Percentiles rank a stretch among this genome's conserved stretches.
Conservation (phyloP, 1,139 yeast genomes). For the Taphrina confusa region DNA sequence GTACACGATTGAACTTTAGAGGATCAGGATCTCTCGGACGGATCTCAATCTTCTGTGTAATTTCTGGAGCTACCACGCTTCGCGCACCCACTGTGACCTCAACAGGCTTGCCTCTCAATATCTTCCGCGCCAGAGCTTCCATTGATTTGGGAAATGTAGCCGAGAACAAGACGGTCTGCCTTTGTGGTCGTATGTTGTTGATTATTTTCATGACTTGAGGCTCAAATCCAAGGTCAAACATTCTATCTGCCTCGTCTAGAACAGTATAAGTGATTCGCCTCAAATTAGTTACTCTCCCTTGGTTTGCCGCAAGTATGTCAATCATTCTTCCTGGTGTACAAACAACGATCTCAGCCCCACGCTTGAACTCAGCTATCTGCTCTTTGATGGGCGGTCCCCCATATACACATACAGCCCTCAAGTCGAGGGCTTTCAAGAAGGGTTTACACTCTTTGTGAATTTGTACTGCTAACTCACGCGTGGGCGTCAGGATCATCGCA, state of each 20-base stretch:
- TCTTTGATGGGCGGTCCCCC: conserved; percentile 89
- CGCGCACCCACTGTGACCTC: conserved; percentile 81
- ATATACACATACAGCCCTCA: conserved; percentile 75
- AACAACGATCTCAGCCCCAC: conserved; percentile 78
- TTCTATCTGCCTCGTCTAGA: conserved; percentile 93
- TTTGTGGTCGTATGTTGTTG: conserved; percentile 75
- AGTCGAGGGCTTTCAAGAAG: conserved; percentile 56
- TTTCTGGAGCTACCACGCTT: conserved; percentile 80
- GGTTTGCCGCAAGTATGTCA: conserved; percentile 80
- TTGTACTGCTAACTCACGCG: conserved; percentile 88
- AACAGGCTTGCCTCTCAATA: conserved; percentile 59
- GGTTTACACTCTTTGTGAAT: conserved; percentile 66
- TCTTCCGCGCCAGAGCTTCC: conserved; percentile 69
- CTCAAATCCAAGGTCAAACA: conserved; percentile 97
- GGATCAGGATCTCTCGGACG: conserved; percentile 49
- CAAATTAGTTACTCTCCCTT: conserved; percentile 73
- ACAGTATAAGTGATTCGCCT: conserved; percentile 75
- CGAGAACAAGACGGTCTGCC: conserved; percentile 89
- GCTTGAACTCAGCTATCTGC: conserved; percentile 77
- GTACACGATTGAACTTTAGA: conserved; percentile 58
- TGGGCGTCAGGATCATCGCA: conserved; percentile 82
- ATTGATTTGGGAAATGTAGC: conserved; percentile 83
- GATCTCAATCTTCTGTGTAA: conserved; percentile 69
- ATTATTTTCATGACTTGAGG: conserved; percentile 89
- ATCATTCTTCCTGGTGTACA: conserved; percentile 97